Conservation (phyloP, 352 stramenopile genomes). For the Phytophthora palmivora region DNA sequence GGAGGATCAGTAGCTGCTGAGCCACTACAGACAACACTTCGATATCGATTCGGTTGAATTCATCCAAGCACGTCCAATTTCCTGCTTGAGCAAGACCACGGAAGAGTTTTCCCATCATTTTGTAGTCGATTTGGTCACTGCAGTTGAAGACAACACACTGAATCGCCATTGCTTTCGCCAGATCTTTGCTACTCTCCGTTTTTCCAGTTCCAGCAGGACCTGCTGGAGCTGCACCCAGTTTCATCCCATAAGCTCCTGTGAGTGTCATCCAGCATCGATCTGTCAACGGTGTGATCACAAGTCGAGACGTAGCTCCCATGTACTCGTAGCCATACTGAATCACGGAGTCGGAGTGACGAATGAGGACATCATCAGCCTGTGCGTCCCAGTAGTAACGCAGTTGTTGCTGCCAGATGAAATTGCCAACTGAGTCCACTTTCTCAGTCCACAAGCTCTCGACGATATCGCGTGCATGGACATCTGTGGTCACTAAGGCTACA, state of each 20-base stretch:
- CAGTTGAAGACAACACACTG: conserved; percentile 98
- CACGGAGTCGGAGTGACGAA: conserved; percentile 87
- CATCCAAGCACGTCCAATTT: conserved; percentile 92
- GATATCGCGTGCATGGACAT: conserved; percentile 93
- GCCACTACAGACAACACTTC: conserved; percentile 96
- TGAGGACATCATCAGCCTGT: conserved; percentile 89
- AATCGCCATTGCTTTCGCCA: conserved; percentile 94
- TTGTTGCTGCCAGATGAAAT: conserved; percentile 96
- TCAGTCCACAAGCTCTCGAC: conserved; percentile 77
- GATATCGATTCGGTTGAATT: conserved; percentile 96
- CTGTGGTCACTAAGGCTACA: conserved; percentile 93
- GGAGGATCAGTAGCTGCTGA: conserved; percentile 87
- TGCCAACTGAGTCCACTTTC: conserved; percentile 69
- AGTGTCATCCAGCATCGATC: conserved; percentile 97
- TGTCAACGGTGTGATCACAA: conserved; percentile 90
- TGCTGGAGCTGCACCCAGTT: conserved; percentile 92
- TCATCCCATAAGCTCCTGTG: conserved; percentile 93
- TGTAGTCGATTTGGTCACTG: conserved; percentile 96
- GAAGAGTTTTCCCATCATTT: conserved; percentile 98
- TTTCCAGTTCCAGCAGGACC: conserved; percentile 96
- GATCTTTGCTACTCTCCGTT: conserved; percentile 96
- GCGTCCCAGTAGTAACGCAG: conserved; percentile 95
- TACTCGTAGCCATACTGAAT: conserved; percentile 96
- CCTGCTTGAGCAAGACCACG: conserved; percentile 91
- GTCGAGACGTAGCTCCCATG: conserved; percentile 90